phyloP scores from a whole-genome alignment of 2,329 filamentous ascomycete species.

The Zymoseptoria crescenta region DNA sequence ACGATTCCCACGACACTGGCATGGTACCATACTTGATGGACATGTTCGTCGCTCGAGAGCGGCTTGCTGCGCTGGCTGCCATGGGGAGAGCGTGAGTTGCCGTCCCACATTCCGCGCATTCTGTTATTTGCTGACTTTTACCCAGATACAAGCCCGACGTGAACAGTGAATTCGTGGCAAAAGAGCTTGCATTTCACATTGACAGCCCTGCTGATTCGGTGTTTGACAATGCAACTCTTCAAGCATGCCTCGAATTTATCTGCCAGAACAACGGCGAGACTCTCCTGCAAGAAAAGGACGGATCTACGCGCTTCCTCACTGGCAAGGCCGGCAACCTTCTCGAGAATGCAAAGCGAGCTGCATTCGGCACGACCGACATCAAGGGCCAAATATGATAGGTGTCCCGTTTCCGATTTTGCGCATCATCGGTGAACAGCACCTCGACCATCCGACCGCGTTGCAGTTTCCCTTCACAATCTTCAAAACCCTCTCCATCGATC shows the following conservation, averaged over 20 bases:
- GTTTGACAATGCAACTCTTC: slow-evolving; percentile 21
- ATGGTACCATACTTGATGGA: slow-evolving; percentile 99
- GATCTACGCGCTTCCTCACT: slow-evolving; percentile 60
- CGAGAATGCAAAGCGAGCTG: slow-evolving; percentile 62
- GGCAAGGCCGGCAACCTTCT: slow-evolving; percentile 67
- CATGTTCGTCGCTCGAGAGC: slow-evolving; percentile 94
- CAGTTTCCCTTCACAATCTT: neutral
- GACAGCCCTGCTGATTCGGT: slow-evolving; percentile 55
- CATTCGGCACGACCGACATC: slow-evolving; percentile 86
- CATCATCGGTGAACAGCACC: neutral
- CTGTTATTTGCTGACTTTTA: slow-evolving; percentile 37
- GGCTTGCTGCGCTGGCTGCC: slow-evolving; percentile 78
- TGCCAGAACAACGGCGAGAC: slow-evolving; percentile 69
- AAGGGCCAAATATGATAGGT: slow-evolving; percentile 76
- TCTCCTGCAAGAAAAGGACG: slow-evolving; percentile 66
- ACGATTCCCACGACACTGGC: slow-evolving; percentile 59
- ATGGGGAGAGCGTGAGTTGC: slow-evolving; percentile 89
- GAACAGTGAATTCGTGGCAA: slow-evolving; percentile 82
- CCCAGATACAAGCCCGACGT: slow-evolving; percentile 85
- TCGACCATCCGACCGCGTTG: neutral
- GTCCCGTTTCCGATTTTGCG: neutral
- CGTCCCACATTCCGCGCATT: neutral
- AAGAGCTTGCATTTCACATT: slow-evolving; percentile 92
- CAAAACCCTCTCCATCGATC: neutral
- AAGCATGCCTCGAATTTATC: slow-evolving; percentile 72